Conservation (phyloP, 345 rosid species). For the Garcia nutans region DNA sequence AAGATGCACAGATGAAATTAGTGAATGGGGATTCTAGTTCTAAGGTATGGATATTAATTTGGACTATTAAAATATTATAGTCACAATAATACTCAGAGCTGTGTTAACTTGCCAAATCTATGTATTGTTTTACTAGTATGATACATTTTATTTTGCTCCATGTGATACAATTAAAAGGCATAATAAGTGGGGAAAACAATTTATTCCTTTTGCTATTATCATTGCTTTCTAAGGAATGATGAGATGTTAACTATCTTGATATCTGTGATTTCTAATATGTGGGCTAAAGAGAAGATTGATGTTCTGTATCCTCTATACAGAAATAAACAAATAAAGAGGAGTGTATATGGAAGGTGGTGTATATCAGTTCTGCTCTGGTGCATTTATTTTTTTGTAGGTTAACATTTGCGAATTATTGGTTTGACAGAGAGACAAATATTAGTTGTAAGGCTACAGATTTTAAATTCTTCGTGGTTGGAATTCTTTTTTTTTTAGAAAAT, state of each 20-base stretch:
- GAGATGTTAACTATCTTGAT: too few species aligned
- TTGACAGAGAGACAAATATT: not conserved
- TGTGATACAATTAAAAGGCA: not conserved
- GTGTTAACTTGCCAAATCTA: not conserved
- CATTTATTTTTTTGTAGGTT: not conserved
- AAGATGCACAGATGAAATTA: conserved; percentile 71
- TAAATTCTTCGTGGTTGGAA: not conserved
- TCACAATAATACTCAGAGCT: not conserved
- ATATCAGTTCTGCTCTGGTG: not conserved
- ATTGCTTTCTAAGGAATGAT: too few species aligned
- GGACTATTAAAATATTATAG: not conserved
- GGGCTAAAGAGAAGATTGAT: too few species aligned
- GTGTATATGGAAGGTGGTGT: not conserved
- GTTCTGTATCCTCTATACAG: too few species aligned
- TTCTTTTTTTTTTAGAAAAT: too few species aligned
- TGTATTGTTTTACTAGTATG: not conserved
- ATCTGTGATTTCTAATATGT: too few species aligned
- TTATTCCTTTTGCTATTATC: too few species aligned
- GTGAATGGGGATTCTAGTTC: conserved; percentile 76
- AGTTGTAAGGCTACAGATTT: not conserved
- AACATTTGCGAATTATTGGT: not conserved
- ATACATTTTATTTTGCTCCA: not conserved
- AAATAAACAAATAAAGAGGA: not conserved
- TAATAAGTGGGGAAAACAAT: not conserved
- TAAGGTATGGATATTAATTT: conserved; percentile 52